These are phyloP conservation scores for Sporothrix pseudoabietina DNA, from an alignment of 2,329 filamentous ascomycete genomes.

Conservation along the genomic window DNA sequence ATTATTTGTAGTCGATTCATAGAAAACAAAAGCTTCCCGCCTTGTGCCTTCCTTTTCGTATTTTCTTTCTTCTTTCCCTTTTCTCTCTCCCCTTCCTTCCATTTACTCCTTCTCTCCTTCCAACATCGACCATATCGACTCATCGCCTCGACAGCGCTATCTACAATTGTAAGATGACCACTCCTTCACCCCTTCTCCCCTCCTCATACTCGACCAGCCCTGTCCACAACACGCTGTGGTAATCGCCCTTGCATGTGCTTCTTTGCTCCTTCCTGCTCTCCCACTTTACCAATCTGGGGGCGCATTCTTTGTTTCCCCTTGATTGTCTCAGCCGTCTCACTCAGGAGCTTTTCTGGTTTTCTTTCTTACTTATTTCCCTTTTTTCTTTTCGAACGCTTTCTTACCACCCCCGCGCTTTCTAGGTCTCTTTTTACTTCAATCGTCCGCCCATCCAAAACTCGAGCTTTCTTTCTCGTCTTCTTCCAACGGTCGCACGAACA, in stretches of 20 bases:
- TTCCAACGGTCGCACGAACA: background rate
- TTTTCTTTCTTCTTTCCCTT: constrained; percentile 3
- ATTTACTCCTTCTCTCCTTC: background rate
- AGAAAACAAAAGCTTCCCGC: constrained; percentile 18
- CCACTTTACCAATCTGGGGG: constrained; percentile 3
- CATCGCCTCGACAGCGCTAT: background rate
- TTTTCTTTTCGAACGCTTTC: background rate
- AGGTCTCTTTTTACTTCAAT: constrained; percentile 7
- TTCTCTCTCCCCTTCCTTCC: background rate
- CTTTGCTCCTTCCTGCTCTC: background rate
- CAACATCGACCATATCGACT: background rate
- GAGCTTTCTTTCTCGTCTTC: background rate
- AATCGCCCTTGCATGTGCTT: constrained; percentile 6
- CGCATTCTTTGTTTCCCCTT: constrained; percentile 24
- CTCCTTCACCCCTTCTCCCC: background rate
- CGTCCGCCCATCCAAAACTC: background rate
- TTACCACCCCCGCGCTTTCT: background rate
- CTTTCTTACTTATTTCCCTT: background rate
- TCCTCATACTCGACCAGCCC: background rate
- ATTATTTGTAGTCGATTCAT: background rate
- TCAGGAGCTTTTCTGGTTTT: constrained; percentile 3
- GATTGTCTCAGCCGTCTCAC: constrained; percentile 17
- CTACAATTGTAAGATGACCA: background rate
- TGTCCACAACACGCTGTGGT: constrained; percentile 1
- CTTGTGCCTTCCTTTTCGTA: constrained; percentile 7